Conservation (phyloP, 805 yeast species). For the Debaryomyces castellii region DNA sequence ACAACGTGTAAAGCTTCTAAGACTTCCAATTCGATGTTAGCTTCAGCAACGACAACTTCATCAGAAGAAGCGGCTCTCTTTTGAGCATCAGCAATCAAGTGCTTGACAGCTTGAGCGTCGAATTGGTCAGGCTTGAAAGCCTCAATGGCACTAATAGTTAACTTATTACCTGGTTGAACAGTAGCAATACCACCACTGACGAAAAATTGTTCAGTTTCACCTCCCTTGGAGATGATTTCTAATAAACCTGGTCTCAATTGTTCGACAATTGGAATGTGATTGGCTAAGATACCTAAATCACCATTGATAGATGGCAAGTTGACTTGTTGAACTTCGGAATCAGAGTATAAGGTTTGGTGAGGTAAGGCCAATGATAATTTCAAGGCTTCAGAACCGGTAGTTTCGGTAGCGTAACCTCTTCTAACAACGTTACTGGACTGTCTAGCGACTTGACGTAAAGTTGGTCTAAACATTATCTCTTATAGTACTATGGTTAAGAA, state of each 20-base stretch:
- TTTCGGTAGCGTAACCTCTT: conserved; percentile 90
- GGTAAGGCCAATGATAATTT: conserved; percentile 91
- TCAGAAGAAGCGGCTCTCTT: conserved; percentile 83
- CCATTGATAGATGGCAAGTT: conserved; percentile 95
- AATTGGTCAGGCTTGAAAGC: conserved; percentile 90
- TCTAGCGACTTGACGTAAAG: conserved; percentile 60
- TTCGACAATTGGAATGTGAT: conserved; percentile 97
- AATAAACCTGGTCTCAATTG: conserved; percentile 95
- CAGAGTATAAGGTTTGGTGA: conserved; percentile 66
- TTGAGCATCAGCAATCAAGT: conserved; percentile 88
- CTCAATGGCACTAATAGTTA: conserved; percentile 91
- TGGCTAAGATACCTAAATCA: conserved; percentile 94
- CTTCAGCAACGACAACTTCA: conserved; percentile 89
- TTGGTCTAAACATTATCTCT: conserved; percentile 57
- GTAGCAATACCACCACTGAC: conserved; percentile 96
- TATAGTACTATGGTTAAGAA: not conserved
- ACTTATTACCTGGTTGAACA: conserved; percentile 89
- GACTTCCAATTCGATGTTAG: conserved; percentile 92
- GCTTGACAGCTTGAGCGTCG: conserved; percentile 74
- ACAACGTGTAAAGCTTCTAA: conserved; percentile 88
- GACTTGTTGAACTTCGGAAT: conserved; percentile 66
- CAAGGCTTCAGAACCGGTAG: conserved; percentile 60
- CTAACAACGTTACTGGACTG: conserved; percentile 56
- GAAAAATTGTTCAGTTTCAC: conserved; percentile 75
- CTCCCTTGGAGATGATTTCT: conserved; percentile 79